Conservation (phyloP, 441 rosid species). For the Syzygium malaccense region DNA sequence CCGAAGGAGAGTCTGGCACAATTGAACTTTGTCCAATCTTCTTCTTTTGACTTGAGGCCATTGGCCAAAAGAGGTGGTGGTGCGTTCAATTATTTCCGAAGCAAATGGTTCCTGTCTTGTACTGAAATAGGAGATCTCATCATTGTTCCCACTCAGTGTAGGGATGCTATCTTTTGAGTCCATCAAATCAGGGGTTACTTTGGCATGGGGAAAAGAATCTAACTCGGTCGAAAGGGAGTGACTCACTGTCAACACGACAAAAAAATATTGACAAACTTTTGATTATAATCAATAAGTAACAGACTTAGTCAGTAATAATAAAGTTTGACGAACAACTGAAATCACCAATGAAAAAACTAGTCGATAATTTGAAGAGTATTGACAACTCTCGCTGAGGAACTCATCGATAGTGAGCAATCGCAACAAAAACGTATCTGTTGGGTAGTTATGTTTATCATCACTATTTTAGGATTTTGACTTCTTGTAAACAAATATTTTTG, state of each 20-base stretch:
- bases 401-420: background rate
- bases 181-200: background rate
- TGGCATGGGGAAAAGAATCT: background rate
- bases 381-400: background rate
- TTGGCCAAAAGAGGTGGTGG: background rate
- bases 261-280: background rate
- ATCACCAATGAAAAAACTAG: background rate
- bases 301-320: background rate
- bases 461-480: background rate
- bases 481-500: accelerated
- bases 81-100: background rate
- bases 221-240: background rate
- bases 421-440: background rate
- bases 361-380: background rate
- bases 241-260: background rate
- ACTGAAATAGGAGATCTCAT: background rate
- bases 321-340: background rate
- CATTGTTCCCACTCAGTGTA: background rate
- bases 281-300: background rate
- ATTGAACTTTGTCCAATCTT: background rate
- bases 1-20: background rate
- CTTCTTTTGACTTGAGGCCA: background rate
- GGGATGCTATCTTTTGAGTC: background rate
- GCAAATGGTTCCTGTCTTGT: background rate
- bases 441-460: background rate